A percentile compares a stretch with the other conserved stretches of the same genome.
These are phyloP conservation scores for Aciculosporium take DNA, from an alignment of 2,329 filamentous ascomycete species.

Conservation along the genomic window DNA sequence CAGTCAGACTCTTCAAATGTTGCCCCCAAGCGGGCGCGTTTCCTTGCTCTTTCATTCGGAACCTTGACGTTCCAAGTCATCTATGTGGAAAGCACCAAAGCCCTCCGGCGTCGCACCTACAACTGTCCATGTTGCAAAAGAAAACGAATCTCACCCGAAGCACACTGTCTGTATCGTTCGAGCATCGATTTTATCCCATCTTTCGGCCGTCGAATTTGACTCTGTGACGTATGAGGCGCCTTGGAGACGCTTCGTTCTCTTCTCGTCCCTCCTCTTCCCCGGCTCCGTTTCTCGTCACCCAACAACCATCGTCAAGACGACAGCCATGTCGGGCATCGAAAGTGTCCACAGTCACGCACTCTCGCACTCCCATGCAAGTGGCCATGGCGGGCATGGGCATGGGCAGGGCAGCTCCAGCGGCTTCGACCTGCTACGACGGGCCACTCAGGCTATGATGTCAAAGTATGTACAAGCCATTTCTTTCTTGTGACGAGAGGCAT, in stretches of 20 bases:
- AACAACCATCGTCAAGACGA: background rate
- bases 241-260: background rate
- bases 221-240: slow-evolving; percentile 1
- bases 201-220: background rate
- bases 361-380: slow-evolving; percentile 9
- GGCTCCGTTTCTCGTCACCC: background rate
- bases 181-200: background rate
- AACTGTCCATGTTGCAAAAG: background rate
- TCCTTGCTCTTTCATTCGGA: too few species aligned
- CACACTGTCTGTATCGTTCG: background rate
- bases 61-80: too few species aligned
- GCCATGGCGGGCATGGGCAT: slow-evolving; percentile 7
- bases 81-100: too few species aligned
- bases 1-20: too few species aligned
- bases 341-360: slow-evolving; percentile 13
- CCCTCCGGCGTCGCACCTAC: slow-evolving; percentile 1
- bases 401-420: slow-evolving; percentile 23
- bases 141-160: background rate
- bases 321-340: slow-evolving; percentile 37
- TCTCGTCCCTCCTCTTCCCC: background rate
- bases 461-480: slow-evolving; percentile 30
- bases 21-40: too few species aligned
- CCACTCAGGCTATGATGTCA: slow-evolving; percentile 51
- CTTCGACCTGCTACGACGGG: slow-evolving; percentile 43
- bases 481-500: background rate